These are phyloP conservation scores for Tuber magnatum DNA, from an alignment of 495 filamentous ascomycete genomes.

Conservation along the genomic window DNA sequence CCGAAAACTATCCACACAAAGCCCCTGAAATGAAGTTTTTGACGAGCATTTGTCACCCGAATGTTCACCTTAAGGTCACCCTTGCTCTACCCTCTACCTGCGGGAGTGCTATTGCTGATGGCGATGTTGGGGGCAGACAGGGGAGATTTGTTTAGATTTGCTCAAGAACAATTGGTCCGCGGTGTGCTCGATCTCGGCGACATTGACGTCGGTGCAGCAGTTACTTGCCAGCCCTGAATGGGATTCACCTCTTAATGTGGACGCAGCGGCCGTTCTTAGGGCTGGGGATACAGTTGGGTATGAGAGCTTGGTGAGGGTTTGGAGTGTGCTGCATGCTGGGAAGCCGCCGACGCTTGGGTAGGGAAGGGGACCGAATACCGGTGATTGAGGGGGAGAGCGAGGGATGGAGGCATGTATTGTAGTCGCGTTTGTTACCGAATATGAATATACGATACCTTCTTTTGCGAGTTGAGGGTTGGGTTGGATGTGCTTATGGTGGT, in stretches of 20 bases:
- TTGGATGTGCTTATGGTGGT: not conserved
- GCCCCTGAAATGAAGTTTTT: constrained; percentile 72
- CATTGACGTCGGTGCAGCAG: constrained; percentile 68
- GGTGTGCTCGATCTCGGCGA: constrained; percentile 69
- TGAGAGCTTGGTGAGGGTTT: constrained; percentile 74
- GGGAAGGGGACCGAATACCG: not conserved
- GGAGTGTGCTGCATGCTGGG: constrained; percentile 48
- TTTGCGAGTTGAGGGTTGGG: not conserved
- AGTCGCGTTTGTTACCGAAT: not conserved
- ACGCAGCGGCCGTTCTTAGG: constrained; percentile 71
- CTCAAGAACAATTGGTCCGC: constrained; percentile 77
- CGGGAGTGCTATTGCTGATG: not conserved
- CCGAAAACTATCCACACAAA: constrained; percentile 65
- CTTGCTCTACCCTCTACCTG: not conserved
- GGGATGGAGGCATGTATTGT: not conserved
- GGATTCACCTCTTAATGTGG: constrained; percentile 82
- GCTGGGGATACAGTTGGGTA: constrained; percentile 69
- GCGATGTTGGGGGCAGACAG: constrained; percentile 49
- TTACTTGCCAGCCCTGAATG: constrained; percentile 67
- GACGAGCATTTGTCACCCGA: constrained; percentile 79
- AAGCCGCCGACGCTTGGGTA: constrained; percentile 8
- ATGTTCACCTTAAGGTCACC: constrained; percentile 58
- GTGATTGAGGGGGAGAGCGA: not conserved
- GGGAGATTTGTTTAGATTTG: constrained; percentile 89
- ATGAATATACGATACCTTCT: not conserved